phyloP scores from a whole-genome alignment of 108 stramenopile genomes.

The Aureococcus anophagefferens region DNA sequence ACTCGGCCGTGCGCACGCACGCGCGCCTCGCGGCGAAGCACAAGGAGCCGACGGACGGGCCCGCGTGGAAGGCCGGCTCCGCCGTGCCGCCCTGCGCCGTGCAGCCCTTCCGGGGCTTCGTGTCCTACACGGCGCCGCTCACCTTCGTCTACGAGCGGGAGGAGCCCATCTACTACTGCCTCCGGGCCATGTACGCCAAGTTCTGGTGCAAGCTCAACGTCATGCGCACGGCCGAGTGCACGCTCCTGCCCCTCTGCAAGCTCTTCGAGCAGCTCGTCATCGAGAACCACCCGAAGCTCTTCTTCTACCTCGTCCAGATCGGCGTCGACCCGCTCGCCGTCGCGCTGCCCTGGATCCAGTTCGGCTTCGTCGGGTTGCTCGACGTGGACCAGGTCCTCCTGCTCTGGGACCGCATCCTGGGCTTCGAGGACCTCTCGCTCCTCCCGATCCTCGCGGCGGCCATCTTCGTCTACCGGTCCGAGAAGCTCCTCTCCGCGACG shows the following conservation, averaged over 20 bases:
- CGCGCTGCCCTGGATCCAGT: constrained; percentile 44
- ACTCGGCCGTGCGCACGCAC: not conserved
- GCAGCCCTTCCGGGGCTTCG: constrained; percentile 36
- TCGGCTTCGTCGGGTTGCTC: constrained; percentile 34
- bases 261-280: constrained; percentile 24
- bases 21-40: not conserved
- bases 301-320: constrained; percentile 15
- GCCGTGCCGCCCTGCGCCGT: not conserved
- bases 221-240: constrained; percentile 16
- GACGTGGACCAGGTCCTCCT: constrained; percentile 40
- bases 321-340: constrained; percentile 23
- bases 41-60: not conserved
- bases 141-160: constrained; percentile 28
- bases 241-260: constrained; percentile 21
- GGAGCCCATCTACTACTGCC: constrained; percentile 21
- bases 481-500: constrained; percentile 12
- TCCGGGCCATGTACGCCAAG: constrained; percentile 28
- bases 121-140: constrained; percentile 30
- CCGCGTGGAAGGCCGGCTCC: not conserved
- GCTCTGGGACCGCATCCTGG: constrained; percentile 41
- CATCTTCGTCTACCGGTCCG: constrained; percentile 31
- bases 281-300: constrained; percentile 1
- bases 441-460: constrained; percentile 34
- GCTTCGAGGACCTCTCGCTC: constrained; percentile 34
- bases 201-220: constrained; percentile 33